Conservation (phyloP, 306 rosid species). For the Quercus aquifolioides region DNA sequence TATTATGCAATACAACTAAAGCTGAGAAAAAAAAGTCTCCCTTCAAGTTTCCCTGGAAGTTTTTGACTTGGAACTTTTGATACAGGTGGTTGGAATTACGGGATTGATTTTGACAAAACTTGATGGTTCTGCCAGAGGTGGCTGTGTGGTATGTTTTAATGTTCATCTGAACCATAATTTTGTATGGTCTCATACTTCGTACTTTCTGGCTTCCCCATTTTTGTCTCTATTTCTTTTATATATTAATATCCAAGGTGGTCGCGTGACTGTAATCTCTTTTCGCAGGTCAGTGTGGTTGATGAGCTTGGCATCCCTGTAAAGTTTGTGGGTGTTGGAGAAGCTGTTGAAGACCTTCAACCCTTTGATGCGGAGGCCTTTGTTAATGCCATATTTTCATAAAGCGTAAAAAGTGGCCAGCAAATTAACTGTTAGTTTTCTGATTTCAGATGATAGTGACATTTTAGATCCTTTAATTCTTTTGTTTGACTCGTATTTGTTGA, state of each 20-base stretch:
- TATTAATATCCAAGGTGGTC: background rate
- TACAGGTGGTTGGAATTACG: constrained; percentile 87
- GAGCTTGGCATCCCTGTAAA: constrained; percentile 96
- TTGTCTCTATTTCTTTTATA: background rate
- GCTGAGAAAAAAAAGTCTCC: no score
- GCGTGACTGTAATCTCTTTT: constrained; percentile 14
- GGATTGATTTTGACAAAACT: constrained; percentile 88
- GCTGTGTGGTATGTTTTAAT: constrained; percentile 79
- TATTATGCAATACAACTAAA: background rate
- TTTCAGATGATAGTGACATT: background rate
- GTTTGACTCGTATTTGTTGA: background rate
- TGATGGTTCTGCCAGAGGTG: constrained; percentile 99
- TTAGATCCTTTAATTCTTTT: background rate
- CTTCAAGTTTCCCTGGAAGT: constrained; percentile 2
- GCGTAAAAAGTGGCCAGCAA: background rate
- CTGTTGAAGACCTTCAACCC: constrained; percentile 90
- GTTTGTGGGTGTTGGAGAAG: constrained; percentile 95
- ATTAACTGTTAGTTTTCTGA: background rate
- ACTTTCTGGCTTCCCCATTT: background rate
- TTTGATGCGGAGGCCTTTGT: constrained; percentile 95
- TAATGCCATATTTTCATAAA: constrained; percentile 73
- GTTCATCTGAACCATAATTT: constrained; percentile 8
- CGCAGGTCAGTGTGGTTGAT: constrained; percentile 92
- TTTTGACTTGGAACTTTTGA: constrained; percentile 17
- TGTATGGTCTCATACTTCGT: background rate